Percentiles rank a stretch among this genome's conserved stretches.
Conservation (phyloP, 2,329 filamentous ascomycete genomes). For the Colletotrichum sp. region DNA sequence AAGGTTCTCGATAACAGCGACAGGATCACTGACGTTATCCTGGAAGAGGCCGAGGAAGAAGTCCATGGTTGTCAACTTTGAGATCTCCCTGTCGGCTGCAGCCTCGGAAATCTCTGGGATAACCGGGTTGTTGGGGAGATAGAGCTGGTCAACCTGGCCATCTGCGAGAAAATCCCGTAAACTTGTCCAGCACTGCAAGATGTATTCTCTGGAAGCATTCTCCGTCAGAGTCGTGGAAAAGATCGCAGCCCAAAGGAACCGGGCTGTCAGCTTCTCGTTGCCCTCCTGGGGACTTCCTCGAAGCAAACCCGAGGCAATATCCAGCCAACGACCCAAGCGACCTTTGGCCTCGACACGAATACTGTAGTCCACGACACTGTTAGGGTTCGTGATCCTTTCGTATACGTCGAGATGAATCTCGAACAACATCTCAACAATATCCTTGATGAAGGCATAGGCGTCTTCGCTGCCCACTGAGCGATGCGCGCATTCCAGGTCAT, state of each 20-base stretch:
- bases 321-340: constrained; percentile 57
- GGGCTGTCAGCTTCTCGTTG: constrained; percentile 48
- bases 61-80: constrained; percentile 92
- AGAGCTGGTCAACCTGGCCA: constrained; percentile 50
- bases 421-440: constrained; percentile 62
- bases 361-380: constrained; percentile 55
- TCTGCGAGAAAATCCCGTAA: constrained; percentile 56
- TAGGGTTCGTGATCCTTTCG: constrained; percentile 62
- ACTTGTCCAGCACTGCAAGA: constrained; percentile 64
- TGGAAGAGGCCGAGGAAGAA: constrained; percentile 93
- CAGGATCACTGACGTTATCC: constrained; percentile 79
- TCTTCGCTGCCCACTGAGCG: not conserved
- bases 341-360: constrained; percentile 55
- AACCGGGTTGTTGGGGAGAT: constrained; percentile 82
- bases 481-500: constrained; percentile 39
- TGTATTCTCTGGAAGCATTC: constrained; percentile 59
- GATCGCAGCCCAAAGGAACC: constrained; percentile 64
- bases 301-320: constrained; percentile 52
- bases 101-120: constrained; percentile 86
- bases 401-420: constrained; percentile 68
- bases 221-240: constrained; percentile 57
- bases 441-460: not conserved
- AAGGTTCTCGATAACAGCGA: constrained; percentile 86
- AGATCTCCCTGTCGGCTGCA: constrained; percentile 90
- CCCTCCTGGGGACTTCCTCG: constrained; percentile 36